A percentile compares a stretch with the other conserved stretches of the same genome.
These are phyloP conservation scores for Debaryomycetaceae sp. DNA, from an alignment of 1,139 yeast genomes.

Conservation along the genomic window DNA sequence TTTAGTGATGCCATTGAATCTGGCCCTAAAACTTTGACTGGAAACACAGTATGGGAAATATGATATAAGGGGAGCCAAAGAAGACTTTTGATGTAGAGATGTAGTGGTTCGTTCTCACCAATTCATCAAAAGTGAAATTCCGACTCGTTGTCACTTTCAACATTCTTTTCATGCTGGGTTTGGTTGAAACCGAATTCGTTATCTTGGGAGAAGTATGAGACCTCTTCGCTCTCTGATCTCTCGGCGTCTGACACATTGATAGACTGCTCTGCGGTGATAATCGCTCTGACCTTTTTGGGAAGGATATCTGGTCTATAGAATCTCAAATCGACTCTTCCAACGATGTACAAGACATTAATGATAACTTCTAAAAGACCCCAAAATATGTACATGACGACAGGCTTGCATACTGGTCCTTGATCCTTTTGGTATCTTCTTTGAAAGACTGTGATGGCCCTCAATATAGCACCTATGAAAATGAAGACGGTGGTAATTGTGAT, in stretches of 20 bases:
- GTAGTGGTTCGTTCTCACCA: too few relatives aligned
- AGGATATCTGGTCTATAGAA: conserved; percentile 73
- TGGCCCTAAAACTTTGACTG: too few relatives aligned
- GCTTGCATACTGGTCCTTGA: conserved; percentile 22
- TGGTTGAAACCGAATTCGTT: conserved; percentile 2
- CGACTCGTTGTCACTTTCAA: conserved; percentile 2
- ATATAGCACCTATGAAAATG: conserved; percentile 55
- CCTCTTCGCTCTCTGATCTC: conserved; percentile 1
- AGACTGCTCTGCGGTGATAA: conserved; percentile 44
- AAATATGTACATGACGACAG: conserved; percentile 62
- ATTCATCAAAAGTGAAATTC: conserved; percentile 4
- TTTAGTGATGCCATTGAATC: too few relatives aligned
- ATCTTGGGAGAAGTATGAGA: neutral
- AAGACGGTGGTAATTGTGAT: conserved; percentile 50
- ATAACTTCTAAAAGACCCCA: conserved; percentile 63
- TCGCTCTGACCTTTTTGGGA: conserved; percentile 36
- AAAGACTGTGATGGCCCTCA: conserved; percentile 57
- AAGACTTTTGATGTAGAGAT: too few relatives aligned
- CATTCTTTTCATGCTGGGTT: conserved; percentile 1
- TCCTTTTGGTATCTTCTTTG: conserved; percentile 26
- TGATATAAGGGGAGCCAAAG: too few relatives aligned
- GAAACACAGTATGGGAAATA: too few relatives aligned
- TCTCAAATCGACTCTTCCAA: conserved; percentile 68
- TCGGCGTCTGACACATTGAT: conserved; percentile 17
- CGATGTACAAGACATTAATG: conserved; percentile 51